phyloP scores from a whole-genome alignment of 2,329 filamentous ascomycete genomes.

The Lachnum nothofagi region DNA sequence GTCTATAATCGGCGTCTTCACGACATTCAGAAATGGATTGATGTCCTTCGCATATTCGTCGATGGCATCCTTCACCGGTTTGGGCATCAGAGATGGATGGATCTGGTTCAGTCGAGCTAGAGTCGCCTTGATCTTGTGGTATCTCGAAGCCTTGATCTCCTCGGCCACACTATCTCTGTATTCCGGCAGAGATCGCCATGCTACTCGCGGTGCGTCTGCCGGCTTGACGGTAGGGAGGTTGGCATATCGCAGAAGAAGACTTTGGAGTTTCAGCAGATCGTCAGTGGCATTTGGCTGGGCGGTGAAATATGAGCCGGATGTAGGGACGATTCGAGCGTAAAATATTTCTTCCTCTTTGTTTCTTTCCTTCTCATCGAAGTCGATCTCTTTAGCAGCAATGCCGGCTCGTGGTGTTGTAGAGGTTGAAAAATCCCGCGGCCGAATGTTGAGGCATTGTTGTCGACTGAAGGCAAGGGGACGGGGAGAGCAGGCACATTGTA shows the following conservation, averaged over 20 bases:
- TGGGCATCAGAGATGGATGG: constrained; percentile 69
- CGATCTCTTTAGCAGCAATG: constrained; percentile 41
- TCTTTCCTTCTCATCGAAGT: constrained; percentile 33
- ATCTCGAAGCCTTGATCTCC: constrained; percentile 69
- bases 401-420: constrained; percentile 31
- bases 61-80: constrained; percentile 61
- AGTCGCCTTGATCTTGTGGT: constrained; percentile 68
- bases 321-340: constrained; percentile 68
- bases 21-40: constrained; percentile 62
- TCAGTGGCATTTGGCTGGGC: constrained; percentile 82
- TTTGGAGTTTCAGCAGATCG: constrained; percentile 67
- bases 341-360: constrained; percentile 36
- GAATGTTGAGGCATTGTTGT: constrained; percentile 13
- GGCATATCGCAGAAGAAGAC: constrained; percentile 65
- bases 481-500: constrained; percentile 21
- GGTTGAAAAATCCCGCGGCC: constrained; percentile 27
- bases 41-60: constrained; percentile 68
- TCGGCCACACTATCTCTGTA: constrained; percentile 70
- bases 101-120: constrained; percentile 81
- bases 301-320: constrained; percentile 92
- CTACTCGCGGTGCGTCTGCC: constrained; percentile 63
- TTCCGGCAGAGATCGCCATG: constrained; percentile 75
- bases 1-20: constrained; percentile 65
- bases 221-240: constrained; percentile 64
- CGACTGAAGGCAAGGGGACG: constrained; percentile 13